Evolutionary conservation across 75 land plant species (phyloP).

Genomic region (Pinus tabuliformis): DNA sequence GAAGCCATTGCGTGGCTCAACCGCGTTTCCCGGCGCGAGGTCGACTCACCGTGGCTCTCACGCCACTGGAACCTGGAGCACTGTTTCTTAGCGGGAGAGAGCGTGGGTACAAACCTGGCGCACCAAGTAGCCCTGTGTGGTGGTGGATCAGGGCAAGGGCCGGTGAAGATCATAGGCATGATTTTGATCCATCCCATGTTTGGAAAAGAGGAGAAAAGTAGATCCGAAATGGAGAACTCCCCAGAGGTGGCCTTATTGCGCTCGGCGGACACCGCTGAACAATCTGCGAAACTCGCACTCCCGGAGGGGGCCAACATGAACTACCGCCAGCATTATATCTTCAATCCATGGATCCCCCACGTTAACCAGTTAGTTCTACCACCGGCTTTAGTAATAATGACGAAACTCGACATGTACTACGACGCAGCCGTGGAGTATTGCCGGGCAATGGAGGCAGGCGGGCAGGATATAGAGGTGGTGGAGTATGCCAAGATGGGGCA

Average conservation of each 20-base stretch:
- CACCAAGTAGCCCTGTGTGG: no score
- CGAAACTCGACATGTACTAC: not conserved
- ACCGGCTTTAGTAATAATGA: not conserved
- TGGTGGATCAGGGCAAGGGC: no score
- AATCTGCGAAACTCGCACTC: not conserved
- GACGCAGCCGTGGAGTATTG: constrained; percentile 1
- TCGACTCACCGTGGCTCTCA: not conserved
- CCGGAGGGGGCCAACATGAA: not conserved
- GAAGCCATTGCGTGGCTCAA: constrained; percentile 39
- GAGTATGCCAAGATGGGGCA: constrained; percentile 4
- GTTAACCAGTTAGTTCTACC: not conserved
- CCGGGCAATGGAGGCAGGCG: not conserved
- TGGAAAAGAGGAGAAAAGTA: no score
- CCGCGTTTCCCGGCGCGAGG: not conserved
- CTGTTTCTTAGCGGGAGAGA: constrained; percentile 44
- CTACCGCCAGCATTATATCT: not conserved
- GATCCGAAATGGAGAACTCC: no score
- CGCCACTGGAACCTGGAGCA: not conserved
- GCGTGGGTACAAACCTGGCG: constrained; percentile 11
- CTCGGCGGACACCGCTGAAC: no score
- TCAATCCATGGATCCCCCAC: not conserved
- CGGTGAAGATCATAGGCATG: no score
- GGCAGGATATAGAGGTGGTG: constrained; percentile 13
- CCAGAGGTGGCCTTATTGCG: no score
- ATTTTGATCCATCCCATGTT: no score